These are phyloP conservation scores for Pichia sp. DNA, from an alignment of 1,139 yeast genomes.

Conservation along the genomic window DNA sequence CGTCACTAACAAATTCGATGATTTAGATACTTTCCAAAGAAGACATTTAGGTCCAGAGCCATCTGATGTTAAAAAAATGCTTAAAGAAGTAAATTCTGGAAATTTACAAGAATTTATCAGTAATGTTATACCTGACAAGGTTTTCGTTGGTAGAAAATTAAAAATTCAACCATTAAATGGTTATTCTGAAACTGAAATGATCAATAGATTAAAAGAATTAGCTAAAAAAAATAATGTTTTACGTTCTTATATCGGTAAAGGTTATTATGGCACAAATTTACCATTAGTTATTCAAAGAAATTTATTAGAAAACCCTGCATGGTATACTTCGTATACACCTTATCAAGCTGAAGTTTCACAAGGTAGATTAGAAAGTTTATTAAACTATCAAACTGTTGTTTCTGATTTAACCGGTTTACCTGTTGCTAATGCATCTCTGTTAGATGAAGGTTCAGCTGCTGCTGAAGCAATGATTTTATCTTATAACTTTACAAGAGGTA, in stretches of 20 bases:
- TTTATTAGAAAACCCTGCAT: constrained; percentile 86
- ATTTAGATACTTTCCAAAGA: constrained; percentile 74
- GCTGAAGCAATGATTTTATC: constrained; percentile 95
- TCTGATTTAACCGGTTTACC: constrained; percentile 88
- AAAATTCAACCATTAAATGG: constrained; percentile 63
- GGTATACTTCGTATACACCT: constrained; percentile 98
- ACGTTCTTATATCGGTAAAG: constrained; percentile 83
- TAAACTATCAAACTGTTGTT: constrained; percentile 87
- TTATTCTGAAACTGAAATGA: constrained; percentile 74
- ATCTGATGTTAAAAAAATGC: constrained; percentile 56
- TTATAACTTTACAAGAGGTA: constrained; percentile 60
- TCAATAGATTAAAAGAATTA: constrained; percentile 56
- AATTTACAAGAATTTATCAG: constrained; percentile 67
- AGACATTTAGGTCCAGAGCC: constrained; percentile 89
- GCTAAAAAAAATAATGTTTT: constrained; percentile 70
- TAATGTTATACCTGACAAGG: constrained; percentile 71
- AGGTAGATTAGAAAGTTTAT: constrained; percentile 84
- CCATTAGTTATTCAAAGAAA: constrained; percentile 95
- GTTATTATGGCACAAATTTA: constrained; percentile 82
- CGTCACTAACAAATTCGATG: constrained; percentile 28
- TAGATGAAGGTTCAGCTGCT: constrained; percentile 98
- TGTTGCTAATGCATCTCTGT: constrained; percentile 85
- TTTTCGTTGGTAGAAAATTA: constrained; percentile 63
- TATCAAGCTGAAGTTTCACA: constrained; percentile 98
- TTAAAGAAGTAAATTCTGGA: constrained; percentile 54